Evolutionary conservation across 2,329 filamentous ascomycete species (phyloP).

Genomic region (Fusarium sp.): DNA sequence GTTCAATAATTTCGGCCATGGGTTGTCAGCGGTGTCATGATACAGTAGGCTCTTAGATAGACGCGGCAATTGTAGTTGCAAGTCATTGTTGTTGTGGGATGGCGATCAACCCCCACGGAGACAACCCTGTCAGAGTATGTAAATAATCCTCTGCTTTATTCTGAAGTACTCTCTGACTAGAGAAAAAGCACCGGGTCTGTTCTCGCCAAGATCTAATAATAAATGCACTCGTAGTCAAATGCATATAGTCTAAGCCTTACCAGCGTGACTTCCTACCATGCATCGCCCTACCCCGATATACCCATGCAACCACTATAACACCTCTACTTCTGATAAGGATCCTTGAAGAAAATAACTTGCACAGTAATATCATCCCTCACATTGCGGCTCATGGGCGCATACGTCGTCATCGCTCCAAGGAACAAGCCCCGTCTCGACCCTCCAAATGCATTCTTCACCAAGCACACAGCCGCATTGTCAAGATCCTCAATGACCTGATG

Average conservation of each 20-base stretch:
- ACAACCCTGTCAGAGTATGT: not conserved
- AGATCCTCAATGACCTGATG: slow-evolving; percentile 79
- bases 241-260: not conserved
- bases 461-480: slow-evolving; percentile 82
- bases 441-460: slow-evolving; percentile 83
- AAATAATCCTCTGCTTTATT: not conserved
- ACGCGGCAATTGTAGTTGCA: not conserved
- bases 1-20: no score
- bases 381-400: slow-evolving; percentile 73
- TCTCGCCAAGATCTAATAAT: not conserved
- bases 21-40: no score
- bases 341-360: slow-evolving; percentile 76
- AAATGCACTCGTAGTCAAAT: not conserved
- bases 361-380: slow-evolving; percentile 82
- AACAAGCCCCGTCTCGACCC: slow-evolving; percentile 80
- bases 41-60: no score
- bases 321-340: slow-evolving; percentile 67
- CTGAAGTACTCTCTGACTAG: not conserved
- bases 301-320: not conserved
- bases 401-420: slow-evolving; percentile 76
- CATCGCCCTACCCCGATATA: not conserved
- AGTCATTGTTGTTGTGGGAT: no score
- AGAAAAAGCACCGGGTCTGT: not conserved
- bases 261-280: not conserved
- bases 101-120: not conserved